Evolutionary conservation across 257 asterid species (phyloP).

Genomic region (Pogostemon cablin): DNA sequence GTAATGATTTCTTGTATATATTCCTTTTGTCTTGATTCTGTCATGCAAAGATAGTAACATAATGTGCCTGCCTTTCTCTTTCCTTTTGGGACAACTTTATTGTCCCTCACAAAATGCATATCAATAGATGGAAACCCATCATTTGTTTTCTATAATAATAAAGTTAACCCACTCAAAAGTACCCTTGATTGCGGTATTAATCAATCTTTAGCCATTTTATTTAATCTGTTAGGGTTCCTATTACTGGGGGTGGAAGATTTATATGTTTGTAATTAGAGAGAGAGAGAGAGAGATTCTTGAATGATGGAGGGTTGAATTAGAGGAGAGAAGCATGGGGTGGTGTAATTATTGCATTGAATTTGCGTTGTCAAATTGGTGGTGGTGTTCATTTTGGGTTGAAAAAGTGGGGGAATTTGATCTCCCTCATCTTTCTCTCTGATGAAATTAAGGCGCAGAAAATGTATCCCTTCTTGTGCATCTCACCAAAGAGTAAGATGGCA

Average conservation of each 20-base stretch:
- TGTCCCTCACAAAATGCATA: slow-evolving; percentile 27
- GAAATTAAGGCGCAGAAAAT: slow-evolving; percentile 74
- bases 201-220: slow-evolving; percentile 23
- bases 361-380: slow-evolving; percentile 40
- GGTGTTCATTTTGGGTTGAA: slow-evolving; percentile 38
- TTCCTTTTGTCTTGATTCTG: slow-evolving; percentile 39
- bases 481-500: slow-evolving; percentile 58
- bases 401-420: slow-evolving; percentile 39
- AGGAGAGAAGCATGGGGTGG: slow-evolving; percentile 64
- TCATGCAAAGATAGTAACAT: slow-evolving; percentile 37
- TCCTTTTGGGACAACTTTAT: slow-evolving; percentile 38
- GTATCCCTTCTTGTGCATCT: slow-evolving; percentile 79
- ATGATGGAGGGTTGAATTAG: slow-evolving; percentile 68
- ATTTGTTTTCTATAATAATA: slow-evolving; percentile 35
- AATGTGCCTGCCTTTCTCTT: slow-evolving; percentile 32
- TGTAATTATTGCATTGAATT: slow-evolving; percentile 55
- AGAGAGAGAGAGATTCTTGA: slow-evolving; percentile 24
- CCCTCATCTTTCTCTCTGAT: slow-evolving; percentile 45
- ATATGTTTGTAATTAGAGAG: not conserved
- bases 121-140: slow-evolving; percentile 35
- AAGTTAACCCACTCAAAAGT: slow-evolving; percentile 44
- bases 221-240: slow-evolving; percentile 29
- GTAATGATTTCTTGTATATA: slow-evolving; percentile 27
- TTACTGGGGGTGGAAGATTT: slow-evolving; percentile 21
- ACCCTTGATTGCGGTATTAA: slow-evolving; percentile 79